Percentiles rank a stretch among this genome's conserved stretches.
Conservation (phyloP, 1,139 yeast species). For the Yamadazyma diospyri region DNA sequence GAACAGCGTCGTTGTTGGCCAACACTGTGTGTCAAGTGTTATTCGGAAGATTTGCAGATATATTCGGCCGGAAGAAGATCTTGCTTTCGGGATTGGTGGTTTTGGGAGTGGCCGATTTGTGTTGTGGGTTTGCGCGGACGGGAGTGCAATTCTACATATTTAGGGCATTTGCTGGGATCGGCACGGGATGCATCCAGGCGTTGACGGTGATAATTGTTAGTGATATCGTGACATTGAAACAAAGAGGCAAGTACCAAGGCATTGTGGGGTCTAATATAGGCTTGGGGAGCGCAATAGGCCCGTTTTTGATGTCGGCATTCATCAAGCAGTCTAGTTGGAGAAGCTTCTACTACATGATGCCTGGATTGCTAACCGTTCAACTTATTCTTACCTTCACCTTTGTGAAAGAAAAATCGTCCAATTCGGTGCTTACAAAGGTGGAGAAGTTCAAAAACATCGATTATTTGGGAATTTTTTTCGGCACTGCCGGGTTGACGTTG, state of each 20-base stretch:
- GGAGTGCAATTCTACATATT: constrained; percentile 39
- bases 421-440: constrained; percentile 20
- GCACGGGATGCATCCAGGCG: constrained; percentile 43
- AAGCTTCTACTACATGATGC: constrained; percentile 40
- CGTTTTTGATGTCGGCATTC: constrained; percentile 50
- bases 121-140: constrained; percentile 40
- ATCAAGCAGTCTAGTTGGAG: constrained; percentile 44
- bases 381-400: constrained; percentile 21
- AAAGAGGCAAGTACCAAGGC: constrained; percentile 45
- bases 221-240: constrained; percentile 39
- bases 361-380: constrained; percentile 33
- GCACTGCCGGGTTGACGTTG: constrained; percentile 42
- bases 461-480: constrained; percentile 44
- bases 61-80: constrained; percentile 39
- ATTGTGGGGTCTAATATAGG: constrained; percentile 46
- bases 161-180: constrained; percentile 42
- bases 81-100: constrained; percentile 28
- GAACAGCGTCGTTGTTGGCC: constrained; percentile 42
- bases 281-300: constrained; percentile 53
- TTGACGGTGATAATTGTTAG: constrained; percentile 41
- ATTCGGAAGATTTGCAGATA: constrained; percentile 39
- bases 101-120: constrained; percentile 34
- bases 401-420: constrained; percentile 18
- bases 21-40: constrained; percentile 41
- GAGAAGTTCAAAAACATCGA: constrained; percentile 44